Percentiles rank a stretch among this genome's conserved stretches.
These are phyloP conservation scores for Discostella stelligera DNA, from an alignment of 352 stramenopile species.

Conservation along the genomic window DNA sequence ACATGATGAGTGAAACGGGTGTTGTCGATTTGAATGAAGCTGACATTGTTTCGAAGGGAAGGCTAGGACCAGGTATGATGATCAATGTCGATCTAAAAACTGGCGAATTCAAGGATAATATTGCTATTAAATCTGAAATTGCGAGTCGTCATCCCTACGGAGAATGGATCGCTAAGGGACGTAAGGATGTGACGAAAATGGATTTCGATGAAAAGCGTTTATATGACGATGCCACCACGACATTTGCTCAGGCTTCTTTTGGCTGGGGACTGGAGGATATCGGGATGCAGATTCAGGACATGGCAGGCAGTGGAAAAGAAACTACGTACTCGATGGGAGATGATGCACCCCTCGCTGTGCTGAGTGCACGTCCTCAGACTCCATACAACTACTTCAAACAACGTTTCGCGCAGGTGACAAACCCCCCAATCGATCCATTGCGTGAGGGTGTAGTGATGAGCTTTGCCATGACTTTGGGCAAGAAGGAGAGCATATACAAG, in stretches of 20 bases:
- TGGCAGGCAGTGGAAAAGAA: constrained; percentile 86
- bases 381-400: constrained; percentile 98
- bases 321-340: constrained; percentile 89
- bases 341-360: constrained; percentile 85
- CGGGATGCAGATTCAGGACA: constrained; percentile 94
- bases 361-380: constrained; percentile 90
- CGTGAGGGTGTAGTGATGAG: constrained; percentile 87
- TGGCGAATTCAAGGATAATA: constrained; percentile 84
- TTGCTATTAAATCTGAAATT: constrained; percentile 88
- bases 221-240: constrained; percentile 77
- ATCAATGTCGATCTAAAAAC: constrained; percentile 90
- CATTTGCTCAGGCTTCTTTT: constrained; percentile 89
- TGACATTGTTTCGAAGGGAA: constrained; percentile 87
- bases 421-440: constrained; percentile 88
- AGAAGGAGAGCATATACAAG: constrained; percentile 83
- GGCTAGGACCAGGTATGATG: constrained; percentile 93
- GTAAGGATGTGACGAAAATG: constrained; percentile 85
- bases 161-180: constrained; percentile 89
- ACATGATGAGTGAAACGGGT: constrained; percentile 94
- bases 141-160: constrained; percentile 88
- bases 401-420: constrained; percentile 86
- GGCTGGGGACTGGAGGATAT: constrained; percentile 95
- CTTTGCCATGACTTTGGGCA: constrained; percentile 85
- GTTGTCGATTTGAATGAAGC: constrained; percentile 77
- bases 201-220: constrained; percentile 51